A percentile compares a stretch with the other conserved stretches of the same genome.
Evolutionary conservation across 768 basidiomycete species (phyloP).

Genomic region (Royoungia palumana): DNA sequence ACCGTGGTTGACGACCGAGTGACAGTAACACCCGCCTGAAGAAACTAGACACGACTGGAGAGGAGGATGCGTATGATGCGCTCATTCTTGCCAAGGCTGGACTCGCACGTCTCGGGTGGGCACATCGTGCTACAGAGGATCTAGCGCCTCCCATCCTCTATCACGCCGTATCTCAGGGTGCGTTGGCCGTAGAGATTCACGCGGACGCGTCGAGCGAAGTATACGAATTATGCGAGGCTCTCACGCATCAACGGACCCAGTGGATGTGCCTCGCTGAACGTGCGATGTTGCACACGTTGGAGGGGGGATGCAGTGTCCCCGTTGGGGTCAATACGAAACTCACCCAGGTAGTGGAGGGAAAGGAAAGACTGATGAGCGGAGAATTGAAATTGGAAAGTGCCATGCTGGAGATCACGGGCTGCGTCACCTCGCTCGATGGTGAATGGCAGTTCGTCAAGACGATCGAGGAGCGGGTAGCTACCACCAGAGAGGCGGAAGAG

Average conservation of each 20-base stretch:
- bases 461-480: conserved; percentile 48
- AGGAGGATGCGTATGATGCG: conserved; percentile 73
- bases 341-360: conserved; percentile 29
- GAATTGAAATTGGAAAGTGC: conserved; percentile 31
- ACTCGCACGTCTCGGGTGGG: conserved; percentile 74
- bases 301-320: conserved; percentile 97
- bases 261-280: conserved; percentile 84
- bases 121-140: conserved; percentile 71
- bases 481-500: conserved; percentile 58
- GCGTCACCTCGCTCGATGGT: conserved; percentile 84
- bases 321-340: conserved; percentile 74
- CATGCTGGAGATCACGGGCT: conserved; percentile 65
- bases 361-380: conserved; percentile 31
- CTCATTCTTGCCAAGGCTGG: conserved; percentile 94
- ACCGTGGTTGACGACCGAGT: conserved; percentile 6
- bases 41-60: conserved; percentile 77
- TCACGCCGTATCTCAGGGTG: conserved; percentile 94
- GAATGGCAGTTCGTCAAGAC: conserved; percentile 65
- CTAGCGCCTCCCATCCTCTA: conserved; percentile 72
- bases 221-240: conserved; percentile 55
- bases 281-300: conserved; percentile 81
- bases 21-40: conserved; percentile 81
- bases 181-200: conserved; percentile 84
- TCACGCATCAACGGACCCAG: conserved; percentile 76
- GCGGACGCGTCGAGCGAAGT: conserved; percentile 56